Evolutionary conservation across 805 yeast species (phyloP), one percentile per base, ranked within the genome.

Genomic region (Ogataea corticis): DNA sequence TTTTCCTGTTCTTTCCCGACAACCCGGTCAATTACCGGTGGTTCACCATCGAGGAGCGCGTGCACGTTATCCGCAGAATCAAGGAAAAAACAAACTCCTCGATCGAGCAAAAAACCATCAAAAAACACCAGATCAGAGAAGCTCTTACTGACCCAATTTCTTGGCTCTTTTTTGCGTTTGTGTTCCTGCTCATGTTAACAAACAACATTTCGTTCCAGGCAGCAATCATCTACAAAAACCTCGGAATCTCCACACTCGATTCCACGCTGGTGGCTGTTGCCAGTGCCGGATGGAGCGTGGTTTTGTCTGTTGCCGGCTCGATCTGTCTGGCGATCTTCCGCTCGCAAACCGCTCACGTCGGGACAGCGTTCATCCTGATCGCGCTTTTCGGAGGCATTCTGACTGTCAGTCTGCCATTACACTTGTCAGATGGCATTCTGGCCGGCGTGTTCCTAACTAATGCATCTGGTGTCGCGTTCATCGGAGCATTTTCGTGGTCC

Each of bases 181-280:
- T 69, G 52, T 61, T 79, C 12, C 59, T 75, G 18, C 73, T 69
- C 52, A 75, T 70, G 59, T 59, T 79, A 44, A 80, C 80, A 2
- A 79, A 79, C 48, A 76, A 76, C 54, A 58, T 78, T 42, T 65
- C 79, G 3, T 78, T 75, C 51, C 83, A 78, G 54, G 78, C 75
- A 45, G 73, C 74, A 34, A 53, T 77, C 37, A 55, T 79, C 23
- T 79, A 69, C 46, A 68, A 63, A 29, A 69, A 68, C 42, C 67
- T 79, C 57, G 70, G 70, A 27, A 60, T 71, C 27, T 57, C 69
- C 12, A 71, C 65, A 44, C 59, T 77, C 50, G 70, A 70, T 42
- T 38, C 82, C 0, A 77, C 81, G 0, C 62, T 77, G 32, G 80
- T 77, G 4, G 69, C 78, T 7, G 80, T 75, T 34, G 82, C 80